phyloP scores from a whole-genome alignment of 2,329 filamentous ascomycete genomes.

The Claviceps purpurea region DNA sequence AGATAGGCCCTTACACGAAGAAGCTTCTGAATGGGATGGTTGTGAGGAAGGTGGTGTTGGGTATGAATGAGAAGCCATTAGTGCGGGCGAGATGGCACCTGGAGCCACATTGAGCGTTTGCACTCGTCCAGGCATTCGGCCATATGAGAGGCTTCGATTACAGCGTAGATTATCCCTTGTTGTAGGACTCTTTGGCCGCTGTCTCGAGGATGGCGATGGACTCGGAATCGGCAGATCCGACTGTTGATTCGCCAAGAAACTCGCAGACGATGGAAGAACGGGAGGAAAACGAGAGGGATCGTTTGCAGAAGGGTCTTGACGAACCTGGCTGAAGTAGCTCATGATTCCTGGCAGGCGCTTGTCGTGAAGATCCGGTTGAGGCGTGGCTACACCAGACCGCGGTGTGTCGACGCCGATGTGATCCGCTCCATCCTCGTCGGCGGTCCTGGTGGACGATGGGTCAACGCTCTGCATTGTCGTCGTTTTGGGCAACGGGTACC shows the following conservation, averaged over 20 bases:
- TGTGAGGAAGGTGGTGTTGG: constrained; percentile 45
- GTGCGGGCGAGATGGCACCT: constrained; percentile 11
- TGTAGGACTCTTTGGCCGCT: constrained; percentile 13
- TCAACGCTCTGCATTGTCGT: constrained; percentile 36
- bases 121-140: constrained; percentile 3
- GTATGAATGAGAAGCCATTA: constrained; percentile 26
- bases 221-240: constrained; percentile 11
- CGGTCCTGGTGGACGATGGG: constrained; percentile 37
- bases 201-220: constrained; percentile 18
- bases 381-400: constrained; percentile 82
- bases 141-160: constrained; percentile 9
- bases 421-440: constrained; percentile 59
- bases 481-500: constrained; percentile 12
- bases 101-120: constrained; percentile 10
- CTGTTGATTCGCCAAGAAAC: constrained; percentile 13
- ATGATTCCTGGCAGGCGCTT: constrained; percentile 92
- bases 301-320: constrained; percentile 61
- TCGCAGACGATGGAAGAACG: constrained; percentile 27
- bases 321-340: constrained; percentile 99
- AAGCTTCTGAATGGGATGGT: constrained; percentile 24
- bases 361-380: constrained; percentile 84
- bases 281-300: constrained; percentile 17
- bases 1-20: constrained; percentile 16
- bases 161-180: constrained; percentile 13
- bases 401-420: constrained; percentile 77